Conservation (phyloP, 306 rosid genomes). For the Glycine tomentella region DNA sequence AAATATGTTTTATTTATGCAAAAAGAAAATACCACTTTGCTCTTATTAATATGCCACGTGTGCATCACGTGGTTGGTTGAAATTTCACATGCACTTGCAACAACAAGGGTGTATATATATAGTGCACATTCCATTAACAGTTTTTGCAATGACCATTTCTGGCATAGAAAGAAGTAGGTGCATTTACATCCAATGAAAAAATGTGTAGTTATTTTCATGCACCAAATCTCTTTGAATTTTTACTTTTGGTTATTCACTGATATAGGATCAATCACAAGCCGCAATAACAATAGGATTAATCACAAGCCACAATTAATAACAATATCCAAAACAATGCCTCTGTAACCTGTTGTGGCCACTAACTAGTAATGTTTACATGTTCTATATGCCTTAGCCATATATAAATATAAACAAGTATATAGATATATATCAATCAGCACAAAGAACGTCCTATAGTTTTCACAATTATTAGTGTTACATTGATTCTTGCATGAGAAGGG, state of each 20-base stretch:
- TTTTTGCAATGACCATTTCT: slow-evolving; percentile 6
- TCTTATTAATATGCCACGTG: slow-evolving; percentile 8
- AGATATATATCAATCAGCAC: neutral
- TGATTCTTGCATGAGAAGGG: neutral
- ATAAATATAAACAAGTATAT: too few species aligned
- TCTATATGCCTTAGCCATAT: too few species aligned
- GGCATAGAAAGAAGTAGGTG: neutral
- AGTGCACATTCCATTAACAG: neutral
- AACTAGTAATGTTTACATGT: too few species aligned
- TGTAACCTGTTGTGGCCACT: neutral
- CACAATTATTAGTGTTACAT: neutral
- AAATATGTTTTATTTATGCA: neutral
- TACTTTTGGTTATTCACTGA: neutral
- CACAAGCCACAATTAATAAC: neutral
- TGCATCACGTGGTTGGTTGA: slow-evolving; percentile 42
- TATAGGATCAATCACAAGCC: too few species aligned
- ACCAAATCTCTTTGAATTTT: neutral
- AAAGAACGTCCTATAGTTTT: neutral
- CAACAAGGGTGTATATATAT: too few species aligned
- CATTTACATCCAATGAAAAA: neutral
- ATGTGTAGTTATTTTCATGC: neutral
- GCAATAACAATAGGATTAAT: neutral
- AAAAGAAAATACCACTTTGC: too few species aligned
- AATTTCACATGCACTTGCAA: slow-evolving; percentile 17
- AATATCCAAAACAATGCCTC: neutral